Evolutionary conservation across 768 basidiomycete genomes (phyloP), one percentile per base, ranked within the genome.

Genomic region (Fibroporia radiculosa): DNA sequence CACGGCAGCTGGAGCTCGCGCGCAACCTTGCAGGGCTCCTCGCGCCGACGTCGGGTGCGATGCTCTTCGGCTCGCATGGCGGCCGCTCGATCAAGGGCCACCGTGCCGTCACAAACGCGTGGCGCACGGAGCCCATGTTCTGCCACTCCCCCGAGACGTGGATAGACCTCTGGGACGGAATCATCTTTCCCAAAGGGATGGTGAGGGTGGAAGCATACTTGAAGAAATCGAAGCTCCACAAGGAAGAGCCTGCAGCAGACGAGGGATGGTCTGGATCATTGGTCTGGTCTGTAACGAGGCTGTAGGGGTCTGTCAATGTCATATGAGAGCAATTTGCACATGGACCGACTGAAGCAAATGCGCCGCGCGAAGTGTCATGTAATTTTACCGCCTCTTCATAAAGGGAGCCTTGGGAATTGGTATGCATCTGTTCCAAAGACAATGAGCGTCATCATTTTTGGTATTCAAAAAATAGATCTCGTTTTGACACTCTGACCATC

Each of bases 1-100:
- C 85, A 78, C 42, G 98, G 75, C 75, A 78, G 49, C 47, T 58
- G 8, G 51, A 66, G 27, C 59, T 78, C 38, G 76, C 70, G 2
- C 60, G 56, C 14, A 57, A 60, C 6, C 54, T 77, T 22, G 72
- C 68, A 1, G 61, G 61, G 6, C 55, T 77, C 4, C 63, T 76
- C n/a, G 62, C 67, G 0, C 67, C 66, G 2, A 53, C 54, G 20
- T 64, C 69, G 1, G 75, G 74, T 2, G 72, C 73, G 1, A 50
- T 72, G 19, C 68, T 75, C 29, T 70, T 74, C 45, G 74, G 76
- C 11, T 45, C 51, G 20, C 73, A 75, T 45, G 52, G 47, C 23
- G 69, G 59, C 3, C 49, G 48, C 13, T 52, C 56, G 10, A 58
- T 66, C 45, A 67, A 64, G 43, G 70, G 69, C 11, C 1, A 29